Evolutionary conservation across 306 rosid species (phyloP), one percentile per base, ranked within the genome.

Genomic region (Malus fusca): DNA sequence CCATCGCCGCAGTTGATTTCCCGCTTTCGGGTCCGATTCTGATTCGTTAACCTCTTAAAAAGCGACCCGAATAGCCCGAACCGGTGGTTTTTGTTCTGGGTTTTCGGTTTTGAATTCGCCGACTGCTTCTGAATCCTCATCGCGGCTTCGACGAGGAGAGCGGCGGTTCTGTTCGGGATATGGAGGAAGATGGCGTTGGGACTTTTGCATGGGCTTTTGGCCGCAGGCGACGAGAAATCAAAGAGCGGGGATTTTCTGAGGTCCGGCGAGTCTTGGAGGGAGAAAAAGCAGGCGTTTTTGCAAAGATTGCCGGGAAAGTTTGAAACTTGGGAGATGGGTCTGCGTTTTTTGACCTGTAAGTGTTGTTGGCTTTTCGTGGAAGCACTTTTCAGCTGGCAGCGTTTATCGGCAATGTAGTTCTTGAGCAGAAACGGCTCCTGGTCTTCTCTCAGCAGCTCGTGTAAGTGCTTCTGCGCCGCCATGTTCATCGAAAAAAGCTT

Each of bases 101-200:
- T 35, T 81, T 82, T 86, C 25, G 83, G 30, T 76, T 83, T 89
- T 1, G 86, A 21, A 33, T 82, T 21, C 1, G 85, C 78, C 6
- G 89, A 74, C 58, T 91, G 87, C 67, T 89, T 90, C 71, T 92
- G 97, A 77, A 92, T 92, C 82, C 88, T 84, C 40, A 89, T 71
- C 19, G 99, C 91, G 4, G 99, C 97, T 73, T 96, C 97, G 2
- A 92, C 91, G 40, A 96, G 96, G 43, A 92, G 69, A 33, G 93
- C 76, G 0, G 99, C 93, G 0, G 97, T 96, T 82, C 83, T 76
- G 0, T 96, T 80, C 1, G 98, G 98, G 35, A 93, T 82, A 13
- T 88, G 94, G 25, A 89, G 95, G 77, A 90, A 90, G 28, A 89
- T 86, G 23, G 86, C 75, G 75, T 87, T 90, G 42, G 96, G 86